Evolutionary conservation across 2,329 filamentous ascomycete genomes (phyloP).

Genomic region (Plectosphaerella plurivora): DNA sequence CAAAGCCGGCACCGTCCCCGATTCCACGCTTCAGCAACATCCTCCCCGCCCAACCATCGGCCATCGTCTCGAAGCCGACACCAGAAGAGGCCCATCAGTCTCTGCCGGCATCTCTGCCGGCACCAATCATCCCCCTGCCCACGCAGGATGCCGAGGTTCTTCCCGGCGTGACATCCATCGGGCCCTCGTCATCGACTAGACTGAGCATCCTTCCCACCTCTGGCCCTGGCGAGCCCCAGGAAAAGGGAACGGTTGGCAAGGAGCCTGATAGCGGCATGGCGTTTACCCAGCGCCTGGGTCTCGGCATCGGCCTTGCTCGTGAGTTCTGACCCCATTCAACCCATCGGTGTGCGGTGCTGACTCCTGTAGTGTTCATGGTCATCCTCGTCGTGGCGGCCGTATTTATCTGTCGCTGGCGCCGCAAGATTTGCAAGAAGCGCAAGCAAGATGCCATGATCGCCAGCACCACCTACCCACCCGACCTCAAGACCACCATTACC

Average conservation of each 20-base stretch:
- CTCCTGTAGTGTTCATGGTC: not conserved
- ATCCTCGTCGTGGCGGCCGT: not conserved
- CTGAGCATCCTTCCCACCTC: not conserved
- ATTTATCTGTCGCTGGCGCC: not conserved
- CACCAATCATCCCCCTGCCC: not conserved
- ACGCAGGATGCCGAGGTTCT: not conserved
- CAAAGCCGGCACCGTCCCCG: no score
- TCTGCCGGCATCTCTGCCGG: not conserved
- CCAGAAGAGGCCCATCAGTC: not conserved
- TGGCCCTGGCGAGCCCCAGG: not conserved
- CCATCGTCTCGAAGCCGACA: not conserved
- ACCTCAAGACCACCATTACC: not conserved
- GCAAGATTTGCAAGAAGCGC: not conserved
- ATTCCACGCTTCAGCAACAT: no score
- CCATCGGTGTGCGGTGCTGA: not conserved
- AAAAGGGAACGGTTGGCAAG: not conserved
- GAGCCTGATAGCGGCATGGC: not conserved
- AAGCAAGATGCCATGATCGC: not conserved
- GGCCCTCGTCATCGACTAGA: not conserved
- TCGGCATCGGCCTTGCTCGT: not conserved
- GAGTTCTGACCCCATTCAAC: not conserved
- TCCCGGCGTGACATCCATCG: not conserved
- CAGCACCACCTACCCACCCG: not conserved
- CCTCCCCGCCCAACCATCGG: no score
- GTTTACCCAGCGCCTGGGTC: not conserved